Evolutionary conservation across 495 filamentous ascomycete species (phyloP), one percentile per base, ranked within the genome.

Genomic region (Penicillium herquei): DNA sequence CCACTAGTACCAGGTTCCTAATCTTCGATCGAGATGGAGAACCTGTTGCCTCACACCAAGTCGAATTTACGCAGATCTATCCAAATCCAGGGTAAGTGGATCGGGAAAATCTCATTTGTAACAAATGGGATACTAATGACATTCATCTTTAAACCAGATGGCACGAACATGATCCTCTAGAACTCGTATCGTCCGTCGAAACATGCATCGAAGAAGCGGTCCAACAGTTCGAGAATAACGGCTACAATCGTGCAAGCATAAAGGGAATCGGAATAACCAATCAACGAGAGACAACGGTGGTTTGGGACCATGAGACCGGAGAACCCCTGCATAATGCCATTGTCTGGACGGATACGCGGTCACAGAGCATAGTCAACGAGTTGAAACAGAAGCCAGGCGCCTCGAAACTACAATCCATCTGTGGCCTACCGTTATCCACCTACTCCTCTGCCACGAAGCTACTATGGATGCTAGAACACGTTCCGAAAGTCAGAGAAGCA

Each of bases 341-440:
- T 62, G 93, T 91, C 35, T 98, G 93, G 93, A 88, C 93, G 10
- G 93, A 98, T 66, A 96, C 93, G 1, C 82, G 93, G 57, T 95
- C 92, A 21, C 84, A 86, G 43, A 65, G 77, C 9, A 78, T 98
- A 41, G 91, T 94, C 18, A 81, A 85, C 18, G 85, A 91, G 54
- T 76, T 94, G 58, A 96, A 89, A 77, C 67, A 75, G 9, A 78
- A 73, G 37, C 70, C 78, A 7, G 84, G 78, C 34, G 85, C 91
- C 16, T 81, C 87, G 39, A 73, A 80, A 26, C 78, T 97, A 34
- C 81, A 81, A 53, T 74, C 84, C 10, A 78, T 93, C 37, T 96
- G 92, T 64, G 93, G 93, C 34, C 82, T 97, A 7, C 92, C 93
- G 7, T 75, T 98, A 10, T 96, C 92, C 8, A 96, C 93, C 39